Evolutionary conservation across 768 basidiomycete genomes (phyloP).

Genomic region (Cystobasidium ongulense): DNA sequence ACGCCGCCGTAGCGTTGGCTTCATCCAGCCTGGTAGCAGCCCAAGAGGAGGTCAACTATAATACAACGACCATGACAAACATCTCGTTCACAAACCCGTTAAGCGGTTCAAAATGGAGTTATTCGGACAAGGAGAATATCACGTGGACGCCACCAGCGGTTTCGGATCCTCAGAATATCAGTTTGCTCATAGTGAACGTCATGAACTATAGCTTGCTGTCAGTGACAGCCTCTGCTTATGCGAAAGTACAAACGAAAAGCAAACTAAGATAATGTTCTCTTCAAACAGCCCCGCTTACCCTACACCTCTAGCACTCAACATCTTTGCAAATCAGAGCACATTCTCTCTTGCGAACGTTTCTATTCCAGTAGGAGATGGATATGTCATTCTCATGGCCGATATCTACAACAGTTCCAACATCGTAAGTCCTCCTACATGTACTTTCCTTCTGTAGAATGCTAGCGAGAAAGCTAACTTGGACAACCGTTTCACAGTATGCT

Average conservation of each 20-base stretch:
- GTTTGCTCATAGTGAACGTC: conserved; percentile 14
- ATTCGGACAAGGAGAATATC: neutral
- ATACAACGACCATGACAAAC: neutral
- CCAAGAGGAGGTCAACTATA: neutral
- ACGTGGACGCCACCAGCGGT: conserved; percentile 2
- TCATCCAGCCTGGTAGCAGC: neutral
- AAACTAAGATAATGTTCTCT: neutral
- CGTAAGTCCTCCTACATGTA: neutral
- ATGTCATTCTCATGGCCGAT: conserved; percentile 15
- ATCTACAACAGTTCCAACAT: conserved; percentile 29
- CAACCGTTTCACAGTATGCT: neutral
- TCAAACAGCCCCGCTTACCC: conserved; percentile 7
- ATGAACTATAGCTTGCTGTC: neutral
- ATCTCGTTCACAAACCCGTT: conserved; percentile 5
- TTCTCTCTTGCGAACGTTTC: conserved; percentile 13
- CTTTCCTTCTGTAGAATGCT: neutral
- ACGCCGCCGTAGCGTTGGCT: neutral
- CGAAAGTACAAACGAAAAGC: neutral
- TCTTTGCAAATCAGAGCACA: neutral
- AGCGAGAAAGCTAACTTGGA: neutral
- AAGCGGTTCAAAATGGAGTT: neutral
- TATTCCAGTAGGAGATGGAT: conserved; percentile 11
- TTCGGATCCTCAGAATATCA: conserved; percentile 22
- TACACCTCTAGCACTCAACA: conserved; percentile 22
- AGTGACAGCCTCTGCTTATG: neutral